Evolutionary conservation across 202 grass and related monocot species (phyloP), one percentile per base, ranked within the genome.

Genomic region (Setaria viridis): DNA sequence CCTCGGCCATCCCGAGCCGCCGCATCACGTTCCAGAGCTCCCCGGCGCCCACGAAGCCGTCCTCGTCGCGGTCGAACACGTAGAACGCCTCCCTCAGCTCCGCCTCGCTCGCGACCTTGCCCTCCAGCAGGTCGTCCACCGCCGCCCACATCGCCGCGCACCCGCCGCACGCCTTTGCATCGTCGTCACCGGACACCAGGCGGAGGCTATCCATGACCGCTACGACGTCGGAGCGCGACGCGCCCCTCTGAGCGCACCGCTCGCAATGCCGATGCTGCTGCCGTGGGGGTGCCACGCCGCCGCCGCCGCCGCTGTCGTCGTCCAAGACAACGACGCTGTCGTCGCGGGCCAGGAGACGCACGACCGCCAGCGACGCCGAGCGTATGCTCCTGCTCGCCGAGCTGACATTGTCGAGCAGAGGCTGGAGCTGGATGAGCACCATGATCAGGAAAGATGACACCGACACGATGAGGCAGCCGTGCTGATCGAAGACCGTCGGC

Each of bases 51-150:
- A 98, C 90, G 57, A 85, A 89, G 17, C 96, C 96, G 65, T 98
- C 93, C 65, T 92, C 91, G 81, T 95, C 85, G 49, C 84, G 70
- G 60, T 98, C 96, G 72, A 98, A 98, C 91, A 98, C 91, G 19
- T 67, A 74, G 73, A 98, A 98, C 17, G 93, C 91, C 80, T 89
- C 86, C 79, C 78, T 21, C 84, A 98, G 85, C 85, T 98, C 95
- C 14, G 64, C 76, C 72, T 92, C 68, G 60, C 84, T 83, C 13
- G 96, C 93, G 49, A 77, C 72, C 87, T 94, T 95, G 47, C 75
- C 54, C 63, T 87, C 88, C 85, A 86, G 49, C n/a, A 99, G 29
- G 35, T 73, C 88, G 13, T 91, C 83, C 49, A 87, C 84, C 29
- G 16, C 90, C 21, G 69, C 51, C 82, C 60, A 63, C 60, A 33